Base-by-base conservation (phyloP, 2,329 filamentous ascomycete species). In the Aspergillus ruber region DNA sequence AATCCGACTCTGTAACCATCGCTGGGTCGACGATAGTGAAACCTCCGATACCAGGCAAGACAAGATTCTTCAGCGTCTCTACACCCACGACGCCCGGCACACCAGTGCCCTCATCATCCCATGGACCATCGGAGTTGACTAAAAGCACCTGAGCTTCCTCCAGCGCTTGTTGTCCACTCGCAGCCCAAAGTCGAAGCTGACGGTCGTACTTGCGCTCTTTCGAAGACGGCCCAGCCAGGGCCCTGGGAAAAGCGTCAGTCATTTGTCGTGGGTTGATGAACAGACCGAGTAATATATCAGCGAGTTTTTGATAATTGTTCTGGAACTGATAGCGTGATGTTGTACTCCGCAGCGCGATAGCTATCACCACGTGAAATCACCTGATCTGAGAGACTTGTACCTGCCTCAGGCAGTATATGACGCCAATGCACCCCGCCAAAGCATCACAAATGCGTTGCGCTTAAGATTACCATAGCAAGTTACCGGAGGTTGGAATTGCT, bases 11-110 rank as follows among this genome's bases (percentile, higher is more conserved):
- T 1, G 74, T 76, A n/a, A 98, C 90, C 2, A 78, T 67, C 1
- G 83, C 80, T 6, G 86, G 83, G 61, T 98, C 93, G 45, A 86
- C 85, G 52, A 98, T 95, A 0, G 88, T 94, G 66, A 96, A 98
- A 21, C 83, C 81, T 7, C 93, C 94, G 59, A 97, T 86, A 3
- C 90, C 88, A 48, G 93, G 93, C 7, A 98, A 74, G 3, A 98
- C 88, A n/a, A 98, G 81, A 64, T 98, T 98, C 77, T 98, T 98
- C 52, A 98, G 78, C 0, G 90, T 84, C 69, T 98, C 93, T 10
- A 94, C 79, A 12, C 90, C 93, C 29, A 90, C 87, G 2, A 90
- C 87, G 8, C 91, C 91, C n/a, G 85, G 73, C 2, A 89, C 86
- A 2, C 63, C 56, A 1, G 61, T 61, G 51, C 58, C 62, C 35